These are phyloP conservation scores for Lepidium africanum DNA, from an alignment of 345 rosid genomes.

Conservation along the genomic window DNA sequence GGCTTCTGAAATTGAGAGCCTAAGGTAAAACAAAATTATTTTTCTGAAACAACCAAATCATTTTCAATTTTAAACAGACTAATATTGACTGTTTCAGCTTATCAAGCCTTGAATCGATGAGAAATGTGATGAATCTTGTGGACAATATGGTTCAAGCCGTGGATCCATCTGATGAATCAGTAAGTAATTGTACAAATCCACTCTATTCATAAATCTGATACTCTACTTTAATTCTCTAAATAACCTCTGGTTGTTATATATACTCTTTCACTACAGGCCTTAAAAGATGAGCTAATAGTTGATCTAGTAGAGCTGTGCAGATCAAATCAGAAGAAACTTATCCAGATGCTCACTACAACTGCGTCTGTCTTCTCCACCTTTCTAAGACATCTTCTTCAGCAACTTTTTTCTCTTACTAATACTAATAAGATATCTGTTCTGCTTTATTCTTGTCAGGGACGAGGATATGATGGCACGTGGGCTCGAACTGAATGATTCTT, in stretches of 20 bases:
- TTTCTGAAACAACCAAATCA: background rate
- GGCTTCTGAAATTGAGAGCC: constrained; percentile 69
- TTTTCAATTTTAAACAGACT: background rate
- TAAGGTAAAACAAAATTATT: constrained; percentile 57
- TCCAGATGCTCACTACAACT: constrained; percentile 89
- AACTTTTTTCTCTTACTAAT: background rate
- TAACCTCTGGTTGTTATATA: background rate
- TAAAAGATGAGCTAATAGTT: constrained; percentile 84
- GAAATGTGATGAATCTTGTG: constrained; percentile 67
- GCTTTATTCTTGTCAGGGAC: constrained; percentile 51
- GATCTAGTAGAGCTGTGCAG: constrained; percentile 79
- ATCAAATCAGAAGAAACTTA: constrained; percentile 80
- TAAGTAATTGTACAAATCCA: constrained; percentile 6
- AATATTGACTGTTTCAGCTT: constrained; percentile 35
- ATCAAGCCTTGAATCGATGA: constrained; percentile 72
- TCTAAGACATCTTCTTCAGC: background rate
- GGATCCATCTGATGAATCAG: constrained; percentile 52
- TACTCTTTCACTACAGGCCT: constrained; percentile 38
- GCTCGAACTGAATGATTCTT: constrained; percentile 75
- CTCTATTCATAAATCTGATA: background rate
- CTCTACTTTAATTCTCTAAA: background rate
- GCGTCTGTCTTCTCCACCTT: constrained; percentile 43
- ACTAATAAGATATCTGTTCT: background rate
- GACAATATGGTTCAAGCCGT: constrained; percentile 91
- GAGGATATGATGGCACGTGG: constrained; percentile 80